Percentiles rank a stretch among this genome's conserved stretches.
Conservation (phyloP, 768 basidiomycete species). For the Mycena vitilis region DNA sequence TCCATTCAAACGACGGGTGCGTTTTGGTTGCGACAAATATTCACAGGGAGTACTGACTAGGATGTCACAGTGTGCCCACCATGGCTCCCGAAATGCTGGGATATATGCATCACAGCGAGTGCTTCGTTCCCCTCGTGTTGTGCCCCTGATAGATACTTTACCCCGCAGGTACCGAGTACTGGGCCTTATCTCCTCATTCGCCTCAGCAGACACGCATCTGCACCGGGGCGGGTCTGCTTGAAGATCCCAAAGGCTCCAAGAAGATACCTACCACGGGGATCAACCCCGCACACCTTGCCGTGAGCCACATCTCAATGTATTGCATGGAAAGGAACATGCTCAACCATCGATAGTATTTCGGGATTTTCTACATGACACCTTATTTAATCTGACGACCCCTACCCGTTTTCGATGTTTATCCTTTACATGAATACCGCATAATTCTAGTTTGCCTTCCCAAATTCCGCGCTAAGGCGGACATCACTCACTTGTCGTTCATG, state of each 20-base stretch:
- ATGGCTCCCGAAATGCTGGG: conserved; percentile 24
- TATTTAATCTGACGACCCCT: conserved; percentile 28
- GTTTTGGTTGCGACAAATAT: not conserved
- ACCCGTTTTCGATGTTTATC: too few relatives aligned
- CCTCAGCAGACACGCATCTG: conserved; percentile 35
- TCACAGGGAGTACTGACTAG: not conserved
- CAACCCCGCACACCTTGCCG: conserved; percentile 30
- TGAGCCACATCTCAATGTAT: conserved; percentile 3
- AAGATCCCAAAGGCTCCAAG: conserved; percentile 31
- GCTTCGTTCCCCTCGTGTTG: not conserved
- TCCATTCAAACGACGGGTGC: conserved; percentile 32
- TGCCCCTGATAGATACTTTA: not conserved
- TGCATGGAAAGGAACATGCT: not conserved
- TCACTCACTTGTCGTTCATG: too few relatives aligned
- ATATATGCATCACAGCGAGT: conserved; percentile 32
- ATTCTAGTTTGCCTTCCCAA: too few relatives aligned
- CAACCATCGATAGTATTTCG: conserved; percentile 25
- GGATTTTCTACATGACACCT: conserved; percentile 36
- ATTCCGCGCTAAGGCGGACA: too few relatives aligned
- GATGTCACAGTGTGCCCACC: conserved; percentile 27
- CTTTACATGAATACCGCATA: too few relatives aligned
- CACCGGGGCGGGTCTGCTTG: conserved; percentile 16
- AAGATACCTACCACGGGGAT: conserved; percentile 29
- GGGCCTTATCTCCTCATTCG: conserved; percentile 34
- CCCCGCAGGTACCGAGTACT: conserved; percentile 32